Evolutionary conservation across 129 eudicot genomes (phyloP).

Genomic region (Flaveria sonorensis): DNA sequence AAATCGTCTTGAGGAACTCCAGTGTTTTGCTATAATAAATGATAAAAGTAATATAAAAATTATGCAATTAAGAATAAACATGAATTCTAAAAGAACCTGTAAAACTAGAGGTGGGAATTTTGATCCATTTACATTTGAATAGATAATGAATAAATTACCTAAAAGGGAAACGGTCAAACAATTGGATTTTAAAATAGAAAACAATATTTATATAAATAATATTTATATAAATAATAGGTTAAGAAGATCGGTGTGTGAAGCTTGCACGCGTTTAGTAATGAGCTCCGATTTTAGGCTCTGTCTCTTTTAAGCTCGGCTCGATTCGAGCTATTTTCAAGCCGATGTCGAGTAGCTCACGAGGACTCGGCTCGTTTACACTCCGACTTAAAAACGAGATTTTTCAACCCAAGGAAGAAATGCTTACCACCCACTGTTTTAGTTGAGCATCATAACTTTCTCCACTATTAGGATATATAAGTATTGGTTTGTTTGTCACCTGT

Average conservation of each 20-base stretch:
- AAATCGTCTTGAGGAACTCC: slow-evolving; percentile 88
- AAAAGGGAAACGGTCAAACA: background rate
- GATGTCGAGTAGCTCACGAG: too few relatives aligned
- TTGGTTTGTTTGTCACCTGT: slow-evolving; percentile 74
- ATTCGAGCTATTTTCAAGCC: too few relatives aligned
- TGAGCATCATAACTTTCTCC: slow-evolving; percentile 75
- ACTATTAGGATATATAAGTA: slow-evolving; percentile 79
- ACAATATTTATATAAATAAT: too few relatives aligned
- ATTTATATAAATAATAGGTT: too few relatives aligned
- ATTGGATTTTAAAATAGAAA: too few relatives aligned
- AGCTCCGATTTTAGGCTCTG: too few relatives aligned
- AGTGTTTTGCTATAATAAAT: slow-evolving; percentile 56
- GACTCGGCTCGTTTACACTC: background rate
- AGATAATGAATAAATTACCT: background rate
- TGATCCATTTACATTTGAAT: background rate
- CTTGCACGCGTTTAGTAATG: too few relatives aligned
- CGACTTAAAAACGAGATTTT: background rate
- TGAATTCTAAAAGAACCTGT: too few relatives aligned
- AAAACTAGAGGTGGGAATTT: background rate
- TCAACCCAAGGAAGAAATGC: slow-evolving; percentile 16
- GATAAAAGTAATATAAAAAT: slow-evolving; percentile 3
- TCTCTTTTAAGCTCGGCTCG: too few relatives aligned
- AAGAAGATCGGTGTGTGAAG: too few relatives aligned
- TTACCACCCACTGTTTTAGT: slow-evolving; percentile 83
- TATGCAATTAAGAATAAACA: background rate